phyloP scores from a whole-genome alignment of 2,329 filamentous ascomycete species.

The Calonectria henricotiae region DNA sequence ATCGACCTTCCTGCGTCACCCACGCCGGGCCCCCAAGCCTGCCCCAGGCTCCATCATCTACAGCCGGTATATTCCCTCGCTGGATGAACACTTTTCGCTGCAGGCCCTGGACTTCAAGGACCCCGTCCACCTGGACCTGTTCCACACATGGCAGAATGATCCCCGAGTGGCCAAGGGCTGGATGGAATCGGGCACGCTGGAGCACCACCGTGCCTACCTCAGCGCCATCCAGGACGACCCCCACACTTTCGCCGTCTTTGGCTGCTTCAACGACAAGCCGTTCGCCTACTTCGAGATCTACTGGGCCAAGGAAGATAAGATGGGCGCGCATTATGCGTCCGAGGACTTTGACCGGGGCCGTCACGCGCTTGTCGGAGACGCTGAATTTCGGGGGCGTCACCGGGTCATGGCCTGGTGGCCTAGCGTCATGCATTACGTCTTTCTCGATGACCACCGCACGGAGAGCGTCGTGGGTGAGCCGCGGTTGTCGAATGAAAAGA shows the following conservation, averaged over 20 bases:
- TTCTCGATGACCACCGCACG: constrained; percentile 74
- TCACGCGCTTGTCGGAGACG: constrained; percentile 72
- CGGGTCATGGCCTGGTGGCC: constrained; percentile 75
- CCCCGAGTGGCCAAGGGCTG: constrained; percentile 83
- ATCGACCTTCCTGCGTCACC: constrained; percentile 69
- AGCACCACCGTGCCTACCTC: constrained; percentile 81
- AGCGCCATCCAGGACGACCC: constrained; percentile 77
- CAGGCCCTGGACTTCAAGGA: constrained; percentile 77
- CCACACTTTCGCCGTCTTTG: constrained; percentile 78
- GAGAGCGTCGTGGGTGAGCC: constrained; percentile 78
- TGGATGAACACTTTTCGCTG: constrained; percentile 82
- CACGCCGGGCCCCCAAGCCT: constrained; percentile 79
- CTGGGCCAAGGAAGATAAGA: constrained; percentile 67
- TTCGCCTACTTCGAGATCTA: constrained; percentile 85
- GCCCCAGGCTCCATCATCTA: constrained; percentile 78
- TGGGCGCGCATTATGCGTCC: constrained; percentile 71
- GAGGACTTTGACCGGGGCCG: constrained; percentile 73
- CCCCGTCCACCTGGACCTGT: constrained; percentile 75
- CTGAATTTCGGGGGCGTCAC: constrained; percentile 73
- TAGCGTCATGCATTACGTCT: constrained; percentile 75
- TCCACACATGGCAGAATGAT: constrained; percentile 86
- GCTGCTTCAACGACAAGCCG: constrained; percentile 77
- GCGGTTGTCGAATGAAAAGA: constrained; percentile 77
- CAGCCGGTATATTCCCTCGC: constrained; percentile 82
- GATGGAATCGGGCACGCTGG: constrained; percentile 82